Percentiles rank a stretch among this genome's conserved stretches.
Evolutionary conservation across 2,329 filamentous ascomycete species (phyloP).

Genomic region (Alternaria postmessia): DNA sequence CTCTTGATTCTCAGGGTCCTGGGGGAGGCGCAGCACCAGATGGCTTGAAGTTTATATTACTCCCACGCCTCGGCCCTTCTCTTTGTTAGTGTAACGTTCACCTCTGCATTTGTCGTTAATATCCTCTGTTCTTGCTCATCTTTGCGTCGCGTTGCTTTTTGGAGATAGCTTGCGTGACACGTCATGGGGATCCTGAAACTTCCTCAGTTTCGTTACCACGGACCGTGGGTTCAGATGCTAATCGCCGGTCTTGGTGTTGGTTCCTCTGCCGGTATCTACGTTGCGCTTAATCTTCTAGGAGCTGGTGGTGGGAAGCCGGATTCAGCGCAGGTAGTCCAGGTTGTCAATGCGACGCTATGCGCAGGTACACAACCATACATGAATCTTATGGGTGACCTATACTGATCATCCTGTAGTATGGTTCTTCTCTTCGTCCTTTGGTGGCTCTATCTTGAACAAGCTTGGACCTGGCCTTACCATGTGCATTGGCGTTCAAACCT

Average conservation of each 20-base stretch:
- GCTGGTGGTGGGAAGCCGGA: constrained; percentile 40
- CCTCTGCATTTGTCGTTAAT: neutral
- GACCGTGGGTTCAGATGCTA: constrained; percentile 43
- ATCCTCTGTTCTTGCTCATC: neutral
- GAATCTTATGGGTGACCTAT: neutral
- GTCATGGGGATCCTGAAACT: constrained; percentile 36
- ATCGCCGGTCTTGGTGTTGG: constrained; percentile 43
- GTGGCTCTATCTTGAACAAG: constrained; percentile 43
- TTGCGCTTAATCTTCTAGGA: constrained; percentile 42
- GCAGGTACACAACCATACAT: constrained; percentile 16
- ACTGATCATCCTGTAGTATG: constrained; percentile 28
- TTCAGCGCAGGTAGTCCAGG: constrained; percentile 43
- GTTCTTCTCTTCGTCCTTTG: constrained; percentile 46
- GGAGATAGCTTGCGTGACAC: neutral
- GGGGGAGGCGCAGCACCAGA: neutral
- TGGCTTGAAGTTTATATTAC: constrained; percentile 4
- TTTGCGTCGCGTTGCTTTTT: neutral
- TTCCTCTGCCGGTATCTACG: constrained; percentile 41
- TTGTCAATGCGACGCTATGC: constrained; percentile 44
- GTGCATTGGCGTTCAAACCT: constrained; percentile 44
- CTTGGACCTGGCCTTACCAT: constrained; percentile 42
- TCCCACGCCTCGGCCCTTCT: neutral
- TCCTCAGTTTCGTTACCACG: constrained; percentile 39
- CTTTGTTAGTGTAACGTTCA: neutral
- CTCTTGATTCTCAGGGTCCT: constrained; percentile 2